Conservation (phyloP, 179 eudicot genomes). For the Spergularia azorica region DNA sequence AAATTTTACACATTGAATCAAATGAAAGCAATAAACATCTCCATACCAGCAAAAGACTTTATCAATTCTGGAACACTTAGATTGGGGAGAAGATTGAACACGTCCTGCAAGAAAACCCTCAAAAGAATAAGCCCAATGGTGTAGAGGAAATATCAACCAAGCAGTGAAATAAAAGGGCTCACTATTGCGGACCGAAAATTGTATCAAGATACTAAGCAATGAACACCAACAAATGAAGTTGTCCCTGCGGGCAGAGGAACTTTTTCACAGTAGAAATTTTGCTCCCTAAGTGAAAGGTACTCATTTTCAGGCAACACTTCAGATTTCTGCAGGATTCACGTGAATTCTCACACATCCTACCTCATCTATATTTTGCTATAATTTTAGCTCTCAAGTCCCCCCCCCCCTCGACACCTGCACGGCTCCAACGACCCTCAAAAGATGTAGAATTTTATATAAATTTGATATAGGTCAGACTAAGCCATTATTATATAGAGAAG, state of each 20-base stretch:
- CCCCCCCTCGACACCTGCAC: no score
- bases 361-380: no score
- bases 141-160: neutral
- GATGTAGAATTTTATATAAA: no score
- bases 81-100: slow-evolving; percentile 89
- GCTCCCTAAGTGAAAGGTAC: neutral
- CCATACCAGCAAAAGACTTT: slow-evolving; percentile 80
- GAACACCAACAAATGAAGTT: neutral
- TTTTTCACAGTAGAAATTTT: neutral
- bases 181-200: neutral
- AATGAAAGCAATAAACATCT: neutral
- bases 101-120: slow-evolving; percentile 48
- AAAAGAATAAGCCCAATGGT: neutral
- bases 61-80: slow-evolving; percentile 73
- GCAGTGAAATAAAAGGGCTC: neutral
- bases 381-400: no score
- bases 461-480: no score
- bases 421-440: no score
- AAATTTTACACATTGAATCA: no score
- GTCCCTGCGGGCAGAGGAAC: neutral
- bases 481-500: no score
- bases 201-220: neutral
- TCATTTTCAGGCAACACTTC: no score
- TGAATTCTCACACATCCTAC: no score
- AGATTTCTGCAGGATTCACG: no score